Percentiles rank a stretch among this genome's conserved stretches.
phyloP scores from a whole-genome alignment of 1,139 yeast species.

The Scheffersomyces parashehatae region DNA sequence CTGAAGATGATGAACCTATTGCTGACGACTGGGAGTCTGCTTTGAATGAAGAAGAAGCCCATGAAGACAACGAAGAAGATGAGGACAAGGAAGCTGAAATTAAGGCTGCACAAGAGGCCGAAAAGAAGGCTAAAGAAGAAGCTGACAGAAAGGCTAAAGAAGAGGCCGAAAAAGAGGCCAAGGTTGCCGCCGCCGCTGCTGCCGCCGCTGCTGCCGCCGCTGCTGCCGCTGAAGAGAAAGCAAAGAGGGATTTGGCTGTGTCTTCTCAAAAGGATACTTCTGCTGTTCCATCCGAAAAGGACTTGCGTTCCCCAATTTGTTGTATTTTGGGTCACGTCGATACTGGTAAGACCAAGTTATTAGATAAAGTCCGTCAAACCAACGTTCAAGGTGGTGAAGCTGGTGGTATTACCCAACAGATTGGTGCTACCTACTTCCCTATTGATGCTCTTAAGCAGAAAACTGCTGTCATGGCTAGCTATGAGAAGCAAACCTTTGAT shows the following conservation, averaged over 20 bases:
- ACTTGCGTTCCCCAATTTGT: slow-evolving; percentile 97
- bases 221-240: slow-evolving; percentile 30
- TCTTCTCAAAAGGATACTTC: slow-evolving; percentile 14
- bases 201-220: slow-evolving; percentile 15
- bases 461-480: slow-evolving; percentile 86
- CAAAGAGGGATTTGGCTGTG: slow-evolving; percentile 22
- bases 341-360: slow-evolving; percentile 96
- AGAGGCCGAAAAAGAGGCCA: slow-evolving; percentile 13
- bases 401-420: slow-evolving; percentile 99
- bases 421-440: slow-evolving; percentile 99
- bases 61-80: slow-evolving; percentile 12
- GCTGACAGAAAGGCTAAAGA: slow-evolving; percentile 19
- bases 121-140: slow-evolving; percentile 20
- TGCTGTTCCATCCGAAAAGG: slow-evolving; percentile 27
- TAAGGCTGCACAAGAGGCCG: slow-evolving; percentile 18
- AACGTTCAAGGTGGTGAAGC: slow-evolving; percentile 99
- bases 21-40: slow-evolving; percentile 52
- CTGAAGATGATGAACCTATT: slow-evolving; percentile 51
- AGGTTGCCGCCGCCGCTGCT: slow-evolving; percentile 5
- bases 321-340: slow-evolving; percentile 99
- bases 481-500: slow-evolving; percentile 82
- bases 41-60: slow-evolving; percentile 25
- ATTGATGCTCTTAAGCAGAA: slow-evolving; percentile 89
- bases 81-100: slow-evolving; percentile 9
- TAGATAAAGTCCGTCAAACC: slow-evolving; percentile 97